Evolutionary conservation across 306 rosid species (phyloP).

Genomic region (Prunus padus): DNA sequence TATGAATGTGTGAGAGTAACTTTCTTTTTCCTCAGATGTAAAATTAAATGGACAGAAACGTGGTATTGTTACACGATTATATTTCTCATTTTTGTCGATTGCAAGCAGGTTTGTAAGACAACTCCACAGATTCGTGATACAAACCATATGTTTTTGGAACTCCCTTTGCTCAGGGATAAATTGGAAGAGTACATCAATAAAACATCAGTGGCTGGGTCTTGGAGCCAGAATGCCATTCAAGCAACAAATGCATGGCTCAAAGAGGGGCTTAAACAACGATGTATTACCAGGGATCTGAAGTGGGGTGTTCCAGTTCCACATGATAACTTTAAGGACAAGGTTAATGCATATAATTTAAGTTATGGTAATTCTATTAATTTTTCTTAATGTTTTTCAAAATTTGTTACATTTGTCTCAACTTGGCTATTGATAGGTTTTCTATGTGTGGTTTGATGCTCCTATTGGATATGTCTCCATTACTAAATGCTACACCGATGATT

Average conservation of each 20-base stretch:
- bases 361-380: not conserved
- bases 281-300: constrained; percentile 93
- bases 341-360: constrained; percentile 9
- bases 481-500: constrained; percentile 77
- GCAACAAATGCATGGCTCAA: constrained; percentile 83
- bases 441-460: constrained; percentile 99
- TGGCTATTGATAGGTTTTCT: constrained; percentile 69
- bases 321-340: constrained; percentile 84
- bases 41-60: not conserved
- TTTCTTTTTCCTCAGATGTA: not conserved
- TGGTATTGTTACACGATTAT: not conserved
- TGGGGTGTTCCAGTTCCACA: constrained; percentile 99
- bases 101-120: constrained; percentile 64
- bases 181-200: constrained; percentile 69
- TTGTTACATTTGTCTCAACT: constrained; percentile 9
- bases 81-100: not conserved
- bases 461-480: constrained; percentile 95
- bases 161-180: constrained; percentile 69
- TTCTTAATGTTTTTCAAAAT: not conserved
- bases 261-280: constrained; percentile 81
- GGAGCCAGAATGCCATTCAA: constrained; percentile 98
- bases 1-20: no score
- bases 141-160: constrained; percentile 88
- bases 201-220: constrained; percentile 75
- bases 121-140: constrained; percentile 84